A percentile compares a stretch with the other conserved stretches of the same genome.
Conservation (phyloP, 179 eudicot species). For the Drosera spatulata region DNA sequence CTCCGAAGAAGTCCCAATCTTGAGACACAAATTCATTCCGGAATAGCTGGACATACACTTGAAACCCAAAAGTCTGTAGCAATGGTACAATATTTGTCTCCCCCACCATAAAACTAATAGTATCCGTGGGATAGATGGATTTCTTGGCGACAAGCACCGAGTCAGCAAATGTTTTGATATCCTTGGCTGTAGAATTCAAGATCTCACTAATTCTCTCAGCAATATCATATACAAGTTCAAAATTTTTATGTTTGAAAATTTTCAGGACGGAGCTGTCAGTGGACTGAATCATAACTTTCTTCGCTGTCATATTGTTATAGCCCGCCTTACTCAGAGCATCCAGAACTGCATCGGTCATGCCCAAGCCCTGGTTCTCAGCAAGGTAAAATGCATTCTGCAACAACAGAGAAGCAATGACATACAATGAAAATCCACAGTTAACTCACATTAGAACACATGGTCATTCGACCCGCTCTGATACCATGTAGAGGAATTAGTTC, state of each 20-base stretch:
- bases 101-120: constrained; percentile 18
- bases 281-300: constrained; percentile 66
- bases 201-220: constrained; percentile 57
- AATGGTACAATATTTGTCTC: constrained; percentile 37
- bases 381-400: constrained; percentile 79
- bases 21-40: constrained; percentile 57
- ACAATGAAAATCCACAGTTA: background rate
- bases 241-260: constrained; percentile 39
- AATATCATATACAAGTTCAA: constrained; percentile 58
- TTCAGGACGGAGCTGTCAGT: constrained; percentile 58
- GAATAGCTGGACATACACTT: constrained; percentile 50
- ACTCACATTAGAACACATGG: too few species aligned
- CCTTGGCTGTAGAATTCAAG: constrained; percentile 32
- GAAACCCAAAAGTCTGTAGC: constrained; percentile 45
- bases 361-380: constrained; percentile 46
- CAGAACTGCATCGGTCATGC: constrained; percentile 47
- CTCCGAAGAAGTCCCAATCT: constrained; percentile 72
- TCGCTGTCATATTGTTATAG: constrained; percentile 21
- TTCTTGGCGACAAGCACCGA: constrained; percentile 52
- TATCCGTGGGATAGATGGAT: constrained; percentile 36
- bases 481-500: too few species aligned
- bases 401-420: constrained; percentile 1
- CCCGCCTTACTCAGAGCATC: constrained; percentile 44
- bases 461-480: too few species aligned
- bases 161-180: constrained; percentile 54